phyloP scores from a whole-genome alignment of 2,329 filamentous ascomycete species.

The Domatiomyces globalis region DNA sequence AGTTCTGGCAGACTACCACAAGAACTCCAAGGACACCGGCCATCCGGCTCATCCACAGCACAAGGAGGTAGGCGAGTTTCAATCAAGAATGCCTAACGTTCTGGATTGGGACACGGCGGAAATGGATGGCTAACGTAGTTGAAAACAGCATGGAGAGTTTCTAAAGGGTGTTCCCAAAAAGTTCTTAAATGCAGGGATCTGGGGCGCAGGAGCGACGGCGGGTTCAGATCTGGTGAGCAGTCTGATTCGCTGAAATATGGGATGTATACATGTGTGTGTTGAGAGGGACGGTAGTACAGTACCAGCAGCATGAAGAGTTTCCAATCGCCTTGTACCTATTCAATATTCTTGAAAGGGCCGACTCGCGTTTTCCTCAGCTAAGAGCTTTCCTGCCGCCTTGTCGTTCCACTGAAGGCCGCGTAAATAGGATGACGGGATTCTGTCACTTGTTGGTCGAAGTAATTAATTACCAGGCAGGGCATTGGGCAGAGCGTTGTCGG shows the following conservation, averaged over 20 bases:
- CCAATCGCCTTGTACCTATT: background rate
- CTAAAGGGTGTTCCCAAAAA: background rate
- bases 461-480: too few relatives aligned
- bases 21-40: background rate
- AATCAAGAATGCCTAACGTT: too few relatives aligned
- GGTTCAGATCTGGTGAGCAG: background rate
- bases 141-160: background rate
- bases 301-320: background rate
- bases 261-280: too few relatives aligned
- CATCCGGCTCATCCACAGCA: conserved; percentile 2
- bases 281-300: too few relatives aligned
- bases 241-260: background rate
- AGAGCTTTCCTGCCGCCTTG: too few relatives aligned
- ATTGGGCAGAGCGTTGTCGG: too few relatives aligned
- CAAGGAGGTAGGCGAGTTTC: background rate
- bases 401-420: too few relatives aligned
- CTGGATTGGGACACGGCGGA: too few relatives aligned
- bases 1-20: background rate
- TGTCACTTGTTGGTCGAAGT: too few relatives aligned
- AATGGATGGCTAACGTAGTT: background rate
- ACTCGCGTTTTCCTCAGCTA: too few relatives aligned
- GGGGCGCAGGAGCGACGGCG: conserved; percentile 1
- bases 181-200: background rate
- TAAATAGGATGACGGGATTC: too few relatives aligned
- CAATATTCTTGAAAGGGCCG: background rate